Percentiles rank a stretch among this genome's conserved stretches.
Evolutionary conservation across 176 grass and related monocot species (phyloP).

Genomic region (Cenchrus americanus): DNA sequence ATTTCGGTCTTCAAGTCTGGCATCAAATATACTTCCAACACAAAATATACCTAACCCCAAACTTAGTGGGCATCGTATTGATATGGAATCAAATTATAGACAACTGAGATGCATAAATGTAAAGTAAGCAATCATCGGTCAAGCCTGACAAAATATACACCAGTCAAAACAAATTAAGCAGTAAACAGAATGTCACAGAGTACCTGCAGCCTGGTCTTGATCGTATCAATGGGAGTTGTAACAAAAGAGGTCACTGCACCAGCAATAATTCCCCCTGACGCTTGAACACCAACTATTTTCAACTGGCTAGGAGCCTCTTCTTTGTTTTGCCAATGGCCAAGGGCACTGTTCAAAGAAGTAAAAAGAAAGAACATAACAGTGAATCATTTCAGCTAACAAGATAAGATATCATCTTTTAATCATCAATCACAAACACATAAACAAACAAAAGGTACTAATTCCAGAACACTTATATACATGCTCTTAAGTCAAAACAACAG

Average conservation of each 20-base stretch:
- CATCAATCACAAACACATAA: constrained; percentile 16
- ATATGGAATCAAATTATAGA: constrained; percentile 24
- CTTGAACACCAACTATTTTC: constrained; percentile 92
- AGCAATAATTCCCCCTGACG: constrained; percentile 80
- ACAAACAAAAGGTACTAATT: background rate
- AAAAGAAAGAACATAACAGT: constrained; percentile 12
- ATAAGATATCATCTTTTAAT: background rate
- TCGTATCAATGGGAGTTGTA: constrained; percentile 94
- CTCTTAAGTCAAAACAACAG: background rate
- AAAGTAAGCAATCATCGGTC: constrained; percentile 23
- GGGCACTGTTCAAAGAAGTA: constrained; percentile 56
- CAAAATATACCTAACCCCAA: constrained; percentile 11
- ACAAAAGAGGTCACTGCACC: constrained; percentile 89
- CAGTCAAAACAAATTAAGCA: constrained; percentile 5
- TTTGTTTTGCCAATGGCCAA: constrained; percentile 62
- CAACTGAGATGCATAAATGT: constrained; percentile 11
- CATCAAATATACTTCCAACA: constrained; percentile 25
- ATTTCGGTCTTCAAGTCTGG: background rate
- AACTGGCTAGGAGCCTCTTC: constrained; percentile 61
- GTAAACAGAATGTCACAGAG: constrained; percentile 35
- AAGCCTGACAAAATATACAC: background rate
- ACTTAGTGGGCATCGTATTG: constrained; percentile 12
- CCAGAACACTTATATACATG: constrained; percentile 7
- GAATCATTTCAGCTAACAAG: constrained; percentile 1
- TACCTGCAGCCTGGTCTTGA: constrained; percentile 95